These are phyloP conservation scores for Aquilaria agallochum DNA, from an alignment of 441 rosid genomes.

Conservation along the genomic window DNA sequence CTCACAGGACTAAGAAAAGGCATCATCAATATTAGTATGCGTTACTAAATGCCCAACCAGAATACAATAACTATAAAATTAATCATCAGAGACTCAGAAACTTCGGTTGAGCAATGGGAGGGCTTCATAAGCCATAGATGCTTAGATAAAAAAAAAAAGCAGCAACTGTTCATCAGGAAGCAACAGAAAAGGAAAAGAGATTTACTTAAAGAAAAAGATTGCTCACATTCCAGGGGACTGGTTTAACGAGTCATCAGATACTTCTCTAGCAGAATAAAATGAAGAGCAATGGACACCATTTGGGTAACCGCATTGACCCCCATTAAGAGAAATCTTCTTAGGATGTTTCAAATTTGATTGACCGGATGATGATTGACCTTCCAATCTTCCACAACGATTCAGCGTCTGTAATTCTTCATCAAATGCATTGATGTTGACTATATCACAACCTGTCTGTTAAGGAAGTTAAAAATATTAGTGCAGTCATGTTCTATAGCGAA, in stretches of 20 bases:
- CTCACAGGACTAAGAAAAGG: too few species aligned
- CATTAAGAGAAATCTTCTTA: constrained; percentile 23
- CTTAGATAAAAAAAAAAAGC: neutral
- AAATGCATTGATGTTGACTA: constrained; percentile 25
- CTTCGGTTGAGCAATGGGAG: neutral
- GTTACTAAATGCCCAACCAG: neutral
- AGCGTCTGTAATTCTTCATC: constrained; percentile 38
- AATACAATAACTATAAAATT: neutral
- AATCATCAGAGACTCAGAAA: neutral
- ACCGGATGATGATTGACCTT: constrained; percentile 31
- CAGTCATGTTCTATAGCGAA: constrained; percentile 12
- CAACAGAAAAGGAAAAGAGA: neutral
- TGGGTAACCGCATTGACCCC: constrained; percentile 12
- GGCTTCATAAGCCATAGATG: neutral
- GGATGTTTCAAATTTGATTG: constrained; percentile 20
- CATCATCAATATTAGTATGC: too few species aligned
- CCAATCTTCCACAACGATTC: constrained; percentile 26
- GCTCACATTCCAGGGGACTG: constrained; percentile 37
- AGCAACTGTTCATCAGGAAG: constrained; percentile 1
- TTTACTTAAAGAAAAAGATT: constrained; percentile 7
- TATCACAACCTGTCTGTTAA: constrained; percentile 43
- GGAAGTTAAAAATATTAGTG: constrained; percentile 20
- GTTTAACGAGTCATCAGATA: constrained; percentile 18
- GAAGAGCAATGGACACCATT: constrained; percentile 27
- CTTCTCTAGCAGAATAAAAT: constrained; percentile 17